Conservation (phyloP, 805 yeast genomes). For the Tetrapisispora nanseiensis region DNA sequence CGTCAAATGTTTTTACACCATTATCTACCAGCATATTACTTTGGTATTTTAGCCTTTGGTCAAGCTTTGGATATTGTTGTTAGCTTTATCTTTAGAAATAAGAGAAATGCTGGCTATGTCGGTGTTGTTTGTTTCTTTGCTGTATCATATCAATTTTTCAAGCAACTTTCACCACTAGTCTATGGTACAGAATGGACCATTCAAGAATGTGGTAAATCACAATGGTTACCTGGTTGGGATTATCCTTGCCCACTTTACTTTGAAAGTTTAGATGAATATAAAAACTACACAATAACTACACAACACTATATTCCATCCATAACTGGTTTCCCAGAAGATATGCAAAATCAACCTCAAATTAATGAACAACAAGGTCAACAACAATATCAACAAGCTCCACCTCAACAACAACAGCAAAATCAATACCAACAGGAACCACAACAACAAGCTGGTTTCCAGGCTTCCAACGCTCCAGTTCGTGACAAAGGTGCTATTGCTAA, state of each 20-base stretch:
- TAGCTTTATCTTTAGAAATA: slow-evolving; percentile 34
- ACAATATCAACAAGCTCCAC: not conserved
- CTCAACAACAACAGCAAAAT: not conserved
- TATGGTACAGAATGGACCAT: slow-evolving; percentile 79
- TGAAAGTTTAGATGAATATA: slow-evolving; percentile 23
- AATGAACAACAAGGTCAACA: not conserved
- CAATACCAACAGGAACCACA: not conserved
- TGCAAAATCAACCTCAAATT: not conserved
- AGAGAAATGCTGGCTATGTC: slow-evolving; percentile 36
- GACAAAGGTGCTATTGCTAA: slow-evolving; percentile 1
- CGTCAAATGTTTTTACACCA: slow-evolving; percentile 92
- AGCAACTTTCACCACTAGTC: slow-evolving; percentile 57
- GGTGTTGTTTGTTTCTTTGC: slow-evolving; percentile 41
- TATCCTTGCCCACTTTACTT: slow-evolving; percentile 62
- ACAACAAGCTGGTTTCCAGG: not conserved
- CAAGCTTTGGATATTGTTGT: slow-evolving; percentile 50
- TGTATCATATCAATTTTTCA: slow-evolving; percentile 45
- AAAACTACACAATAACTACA: slow-evolving; percentile 6
- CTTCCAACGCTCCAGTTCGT: not conserved
- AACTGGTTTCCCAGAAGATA: not conserved
- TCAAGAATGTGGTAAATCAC: slow-evolving; percentile 50
- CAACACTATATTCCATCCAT: not conserved
- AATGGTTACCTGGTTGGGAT: slow-evolving; percentile 69
- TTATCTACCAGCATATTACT: slow-evolving; percentile 85
- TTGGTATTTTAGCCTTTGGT: slow-evolving; percentile 70